Evolutionary conservation across 306 rosid genomes (phyloP).

Genomic region (Glycine soja): DNA sequence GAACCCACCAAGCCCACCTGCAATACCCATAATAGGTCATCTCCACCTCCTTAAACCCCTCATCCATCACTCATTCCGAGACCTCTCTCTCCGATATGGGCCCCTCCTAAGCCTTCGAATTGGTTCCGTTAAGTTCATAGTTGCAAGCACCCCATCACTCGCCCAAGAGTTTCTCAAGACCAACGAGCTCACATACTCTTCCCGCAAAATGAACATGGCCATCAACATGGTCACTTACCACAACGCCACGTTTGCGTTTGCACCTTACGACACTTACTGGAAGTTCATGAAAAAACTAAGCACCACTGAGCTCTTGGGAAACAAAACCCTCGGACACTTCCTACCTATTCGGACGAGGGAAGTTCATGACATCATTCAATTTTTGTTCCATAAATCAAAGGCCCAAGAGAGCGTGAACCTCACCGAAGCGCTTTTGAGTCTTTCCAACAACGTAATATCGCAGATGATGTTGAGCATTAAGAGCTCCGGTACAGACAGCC

Average conservation of each 20-base stretch:
- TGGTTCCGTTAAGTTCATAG: constrained; percentile 44
- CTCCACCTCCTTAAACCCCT: constrained; percentile 55
- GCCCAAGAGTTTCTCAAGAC: constrained; percentile 58
- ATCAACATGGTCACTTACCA: constrained; percentile 48
- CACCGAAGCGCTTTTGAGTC: constrained; percentile 44
- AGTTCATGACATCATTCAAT: constrained; percentile 19
- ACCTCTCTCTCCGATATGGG: constrained; percentile 49
- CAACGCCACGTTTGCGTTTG: constrained; percentile 56
- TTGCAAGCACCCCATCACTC: constrained; percentile 43
- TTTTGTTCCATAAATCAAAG: constrained; percentile 29
- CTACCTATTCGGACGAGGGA: constrained; percentile 40
- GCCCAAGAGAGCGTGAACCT: constrained; percentile 46
- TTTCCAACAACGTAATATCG: constrained; percentile 54
- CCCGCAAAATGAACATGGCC: constrained; percentile 40
- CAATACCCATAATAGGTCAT: constrained; percentile 53
- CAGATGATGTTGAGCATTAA: constrained; percentile 59
- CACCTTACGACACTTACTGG: constrained; percentile 57
- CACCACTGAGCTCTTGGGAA: constrained; percentile 51
- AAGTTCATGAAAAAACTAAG: constrained; percentile 56
- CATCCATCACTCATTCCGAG: constrained; percentile 52
- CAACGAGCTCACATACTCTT: constrained; percentile 47
- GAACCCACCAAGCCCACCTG: constrained; percentile 57
- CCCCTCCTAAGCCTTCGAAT: constrained; percentile 54
- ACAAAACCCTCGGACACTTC: constrained; percentile 40
- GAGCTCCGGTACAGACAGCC: constrained; percentile 40